A percentile compares a stretch with the other conserved stretches of the same genome.
Conservation (phyloP, 2,329 filamentous ascomycete genomes). For the Chalaropsis ovoidea region DNA sequence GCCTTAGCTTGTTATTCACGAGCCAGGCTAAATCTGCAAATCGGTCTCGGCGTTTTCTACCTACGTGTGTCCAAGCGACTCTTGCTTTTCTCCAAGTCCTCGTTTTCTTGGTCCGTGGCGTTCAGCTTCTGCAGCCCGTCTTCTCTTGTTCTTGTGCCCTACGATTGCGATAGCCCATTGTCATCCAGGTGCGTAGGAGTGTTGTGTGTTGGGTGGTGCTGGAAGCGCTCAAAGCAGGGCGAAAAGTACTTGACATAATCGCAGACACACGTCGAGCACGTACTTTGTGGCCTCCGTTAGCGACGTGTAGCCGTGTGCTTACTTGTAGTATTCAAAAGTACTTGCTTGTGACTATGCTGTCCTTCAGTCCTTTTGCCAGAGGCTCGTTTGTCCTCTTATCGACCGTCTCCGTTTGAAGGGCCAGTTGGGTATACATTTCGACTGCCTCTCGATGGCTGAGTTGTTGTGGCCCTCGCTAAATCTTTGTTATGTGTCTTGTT, state of each 20-base stretch:
- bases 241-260: conserved; percentile 2
- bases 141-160: background rate
- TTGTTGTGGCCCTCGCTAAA: background rate
- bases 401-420: background rate
- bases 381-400: background rate
- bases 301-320: background rate
- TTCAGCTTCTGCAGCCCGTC: background rate
- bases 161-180: no score
- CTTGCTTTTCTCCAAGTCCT: background rate
- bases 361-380: no score
- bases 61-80: background rate
- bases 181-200: background rate
- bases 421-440: background rate
- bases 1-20: background rate
- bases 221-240: background rate
- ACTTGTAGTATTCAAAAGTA: background rate
- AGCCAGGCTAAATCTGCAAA: no score
- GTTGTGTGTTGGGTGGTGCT: background rate
- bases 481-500: background rate
- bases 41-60: no score
- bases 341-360: background rate
- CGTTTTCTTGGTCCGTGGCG: background rate
- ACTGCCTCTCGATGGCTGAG: background rate
- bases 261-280: background rate
- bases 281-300: background rate